Conservation (phyloP, 176 grass and related monocot genomes). For the Ampelocalamus luodianensis region DNA sequence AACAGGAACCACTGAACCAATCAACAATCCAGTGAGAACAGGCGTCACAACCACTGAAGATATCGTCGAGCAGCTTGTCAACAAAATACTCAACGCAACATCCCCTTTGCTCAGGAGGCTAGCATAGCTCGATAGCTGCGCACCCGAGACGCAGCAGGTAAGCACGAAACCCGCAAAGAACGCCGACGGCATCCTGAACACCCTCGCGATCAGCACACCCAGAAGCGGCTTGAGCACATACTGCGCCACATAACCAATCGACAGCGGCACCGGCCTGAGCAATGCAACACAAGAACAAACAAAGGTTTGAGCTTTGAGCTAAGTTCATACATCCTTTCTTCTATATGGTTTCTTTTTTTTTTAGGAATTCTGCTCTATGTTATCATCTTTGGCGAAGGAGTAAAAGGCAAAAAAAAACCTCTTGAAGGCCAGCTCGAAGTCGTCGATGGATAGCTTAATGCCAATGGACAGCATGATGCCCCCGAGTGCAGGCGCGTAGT, state of each 20-base stretch:
- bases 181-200: conserved; percentile 60
- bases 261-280: conserved; percentile 72
- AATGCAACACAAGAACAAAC: conserved; percentile 34
- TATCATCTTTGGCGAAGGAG: neutral
- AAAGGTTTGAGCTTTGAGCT: conserved; percentile 6
- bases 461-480: conserved; percentile 96
- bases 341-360: too few species aligned
- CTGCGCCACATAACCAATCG: conserved; percentile 77
- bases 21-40: conserved; percentile 81
- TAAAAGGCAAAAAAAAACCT: conserved; percentile 48
- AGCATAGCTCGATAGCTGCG: conserved; percentile 91
- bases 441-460: conserved; percentile 81
- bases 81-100: conserved; percentile 87
- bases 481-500: conserved; percentile 83
- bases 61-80: conserved; percentile 89
- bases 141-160: conserved; percentile 80
- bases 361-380: neutral
- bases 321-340: neutral
- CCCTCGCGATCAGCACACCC: conserved; percentile 75
- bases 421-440: conserved; percentile 82
- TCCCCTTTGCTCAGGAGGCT: conserved; percentile 92
- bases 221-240: conserved; percentile 79
- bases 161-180: conserved; percentile 94
- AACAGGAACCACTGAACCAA: conserved; percentile 86
- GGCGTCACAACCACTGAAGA: conserved; percentile 86